phyloP scores from a whole-genome alignment of 179 eudicot species.

The Heliamphora ciliata region DNA sequence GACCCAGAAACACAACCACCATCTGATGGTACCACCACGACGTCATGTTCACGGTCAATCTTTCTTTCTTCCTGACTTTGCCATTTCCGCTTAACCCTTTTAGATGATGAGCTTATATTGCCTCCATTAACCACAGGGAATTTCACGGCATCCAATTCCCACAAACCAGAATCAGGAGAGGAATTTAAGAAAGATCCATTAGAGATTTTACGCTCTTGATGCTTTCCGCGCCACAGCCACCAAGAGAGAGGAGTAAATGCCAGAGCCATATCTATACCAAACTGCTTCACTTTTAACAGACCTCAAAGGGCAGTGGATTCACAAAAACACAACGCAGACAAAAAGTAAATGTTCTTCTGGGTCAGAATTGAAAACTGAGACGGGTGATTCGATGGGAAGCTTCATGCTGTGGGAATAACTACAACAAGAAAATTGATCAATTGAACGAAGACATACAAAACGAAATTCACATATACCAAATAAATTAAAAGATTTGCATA shows the following conservation, averaged over 20 bases:
- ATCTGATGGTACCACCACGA: constrained; percentile 58
- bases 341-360: constrained; percentile 4
- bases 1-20: constrained; percentile 56
- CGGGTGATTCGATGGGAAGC: background rate
- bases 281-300: background rate
- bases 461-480: background rate
- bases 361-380: background rate
- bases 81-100: constrained; percentile 41
- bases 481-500: no score
- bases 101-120: constrained; percentile 25
- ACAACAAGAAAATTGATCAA: constrained; percentile 9
- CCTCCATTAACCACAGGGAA: constrained; percentile 28
- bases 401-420: background rate
- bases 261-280: constrained; percentile 36
- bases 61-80: constrained; percentile 32
- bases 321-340: background rate
- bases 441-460: constrained; percentile 10
- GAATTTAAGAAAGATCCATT: constrained; percentile 30
- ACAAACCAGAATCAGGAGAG: constrained; percentile 26
- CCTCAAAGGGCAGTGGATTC: constrained; percentile 11
- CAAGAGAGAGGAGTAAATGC: constrained; percentile 41
- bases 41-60: constrained; percentile 54
- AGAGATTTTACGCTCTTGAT: constrained; percentile 33
- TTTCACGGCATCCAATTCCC: constrained; percentile 36
- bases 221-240: constrained; percentile 63